A percentile compares a stretch with the other conserved stretches of the same genome.
phyloP scores from a whole-genome alignment of 164 flowering plant species.

The Kingdonia uniflora region DNA sequence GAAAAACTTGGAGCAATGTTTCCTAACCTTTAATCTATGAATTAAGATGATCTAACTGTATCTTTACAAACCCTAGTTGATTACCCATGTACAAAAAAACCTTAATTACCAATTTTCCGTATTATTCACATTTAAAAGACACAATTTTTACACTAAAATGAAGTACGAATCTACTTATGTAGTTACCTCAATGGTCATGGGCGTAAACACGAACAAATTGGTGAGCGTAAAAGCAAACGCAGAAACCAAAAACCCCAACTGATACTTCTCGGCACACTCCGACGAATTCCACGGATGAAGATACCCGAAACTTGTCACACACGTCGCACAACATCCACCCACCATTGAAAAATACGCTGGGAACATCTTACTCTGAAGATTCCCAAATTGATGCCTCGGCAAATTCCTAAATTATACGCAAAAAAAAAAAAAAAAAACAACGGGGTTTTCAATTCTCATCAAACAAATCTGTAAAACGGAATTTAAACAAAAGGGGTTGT shows the following conservation, averaged over 20 bases:
- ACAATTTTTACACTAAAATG: too few relatives aligned
- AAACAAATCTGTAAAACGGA: too few relatives aligned
- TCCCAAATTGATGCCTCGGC: slow-evolving; percentile 94
- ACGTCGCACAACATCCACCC: slow-evolving; percentile 52
- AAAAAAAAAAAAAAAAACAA: background rate
- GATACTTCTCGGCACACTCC: slow-evolving; percentile 58
- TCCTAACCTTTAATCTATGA: too few relatives aligned
- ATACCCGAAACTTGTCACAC: slow-evolving; percentile 67
- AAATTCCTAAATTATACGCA: slow-evolving; percentile 34
- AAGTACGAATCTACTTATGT: too few relatives aligned
- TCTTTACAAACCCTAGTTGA: too few relatives aligned
- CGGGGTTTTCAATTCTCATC: too few relatives aligned
- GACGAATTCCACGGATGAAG: slow-evolving; percentile 83
- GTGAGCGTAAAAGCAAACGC: slow-evolving; percentile 68
- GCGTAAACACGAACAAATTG: slow-evolving; percentile 78
- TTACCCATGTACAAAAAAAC: too few relatives aligned
- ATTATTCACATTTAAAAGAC: too few relatives aligned
- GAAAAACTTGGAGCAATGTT: too few relatives aligned
- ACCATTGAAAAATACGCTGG: slow-evolving; percentile 90
- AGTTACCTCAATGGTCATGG: slow-evolving; percentile 63
- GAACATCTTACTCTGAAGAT: slow-evolving; percentile 94
- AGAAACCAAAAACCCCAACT: slow-evolving; percentile 75
- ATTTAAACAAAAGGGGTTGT: too few relatives aligned
- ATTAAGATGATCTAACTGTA: too few relatives aligned
- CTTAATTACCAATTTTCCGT: too few relatives aligned